phyloP scores from a whole-genome alignment of 139 green algal genomes.

The Edaphochlamys debaryana region DNA sequence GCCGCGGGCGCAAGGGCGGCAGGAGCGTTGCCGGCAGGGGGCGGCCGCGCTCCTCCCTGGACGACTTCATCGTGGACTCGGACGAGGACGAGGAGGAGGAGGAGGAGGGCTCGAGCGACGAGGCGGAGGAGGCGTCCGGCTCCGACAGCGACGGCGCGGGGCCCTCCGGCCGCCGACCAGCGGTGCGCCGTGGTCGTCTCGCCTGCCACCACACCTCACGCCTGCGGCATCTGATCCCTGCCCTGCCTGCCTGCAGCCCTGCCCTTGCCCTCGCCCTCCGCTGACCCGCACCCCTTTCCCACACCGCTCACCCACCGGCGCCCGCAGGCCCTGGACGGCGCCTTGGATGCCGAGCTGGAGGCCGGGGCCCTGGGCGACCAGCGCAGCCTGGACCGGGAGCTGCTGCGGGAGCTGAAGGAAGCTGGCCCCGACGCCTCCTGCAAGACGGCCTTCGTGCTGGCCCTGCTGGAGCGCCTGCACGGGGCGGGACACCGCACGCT shows the following conservation, averaged over 20 bases:
- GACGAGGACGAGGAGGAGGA: constrained; percentile 53
- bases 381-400: constrained; percentile 22
- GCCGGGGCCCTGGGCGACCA: not conserved
- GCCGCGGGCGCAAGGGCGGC: not conserved
- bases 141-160: too few species aligned
- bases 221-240: too few species aligned
- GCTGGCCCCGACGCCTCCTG: constrained; percentile 70
- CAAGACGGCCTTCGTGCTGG: constrained; percentile 85
- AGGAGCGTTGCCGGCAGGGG: not conserved
- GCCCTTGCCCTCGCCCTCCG: too few species aligned
- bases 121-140: not conserved
- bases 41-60: constrained; percentile 23
- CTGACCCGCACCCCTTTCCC: too few species aligned
- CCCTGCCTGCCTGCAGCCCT: too few species aligned
- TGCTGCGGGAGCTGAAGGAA: constrained; percentile 51
- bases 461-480: constrained; percentile 79
- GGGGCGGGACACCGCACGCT: constrained; percentile 85
- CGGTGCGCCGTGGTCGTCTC: too few species aligned
- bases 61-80: constrained; percentile 63
- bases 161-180: too few species aligned
- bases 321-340: too few species aligned
- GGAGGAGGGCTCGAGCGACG: constrained; percentile 7
- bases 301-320: too few species aligned
- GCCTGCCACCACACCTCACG: too few species aligned
- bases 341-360: not conserved